Evolutionary conservation across 2,329 filamentous ascomycete species (phyloP), one percentile per base, ranked within the genome.

Genomic region (Trichophyton benhamiae): DNA sequence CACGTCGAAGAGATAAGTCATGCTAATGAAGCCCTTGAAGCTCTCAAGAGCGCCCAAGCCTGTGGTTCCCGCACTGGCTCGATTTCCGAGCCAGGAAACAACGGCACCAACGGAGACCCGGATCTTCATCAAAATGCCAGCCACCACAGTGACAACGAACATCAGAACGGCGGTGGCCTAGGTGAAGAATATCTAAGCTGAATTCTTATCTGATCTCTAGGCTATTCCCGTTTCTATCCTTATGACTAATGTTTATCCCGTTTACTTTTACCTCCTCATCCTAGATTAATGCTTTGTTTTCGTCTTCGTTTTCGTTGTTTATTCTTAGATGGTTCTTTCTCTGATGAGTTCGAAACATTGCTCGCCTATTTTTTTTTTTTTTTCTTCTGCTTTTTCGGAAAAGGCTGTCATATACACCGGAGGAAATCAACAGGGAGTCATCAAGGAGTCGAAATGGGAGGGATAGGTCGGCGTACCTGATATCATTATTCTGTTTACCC

Each of bases 21-120:
- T 65, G 76, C 76, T 6, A 77, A 75, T 46, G 77, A 79, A 65
- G 77, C 76, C 3, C 67, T 79, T 20, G 77, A 78, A 62, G 73
- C 69, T 22, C 70, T 77, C 13, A 71, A 63, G 33, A 66, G 75
- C 62, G 75, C 72, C 27, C 72, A 72, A 63, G 73, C 73, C 48
- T 71, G 69, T 17, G 70, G 70, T 27, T 73, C 72, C 49, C 67
- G 67, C 46, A 68, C 71, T 25, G 67, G 67, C 5, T 69, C 72
- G n/a, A 62, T 68, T 15, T 64, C 65, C 8, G 60, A 44, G 49
- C 53, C 62, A 25, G 58, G 44, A 20, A 63, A 63, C 38, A 60
- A 63, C 5, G 59, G 59, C 25, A 63, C 68, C 33, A 69, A 70
- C 3, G 69, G 67, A 9, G 65, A 66, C 13, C 61, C 62, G 42